These are phyloP conservation scores for Pontederia crassipes DNA, from an alignment of 176 grass and related monocot species.

Conservation along the genomic window DNA sequence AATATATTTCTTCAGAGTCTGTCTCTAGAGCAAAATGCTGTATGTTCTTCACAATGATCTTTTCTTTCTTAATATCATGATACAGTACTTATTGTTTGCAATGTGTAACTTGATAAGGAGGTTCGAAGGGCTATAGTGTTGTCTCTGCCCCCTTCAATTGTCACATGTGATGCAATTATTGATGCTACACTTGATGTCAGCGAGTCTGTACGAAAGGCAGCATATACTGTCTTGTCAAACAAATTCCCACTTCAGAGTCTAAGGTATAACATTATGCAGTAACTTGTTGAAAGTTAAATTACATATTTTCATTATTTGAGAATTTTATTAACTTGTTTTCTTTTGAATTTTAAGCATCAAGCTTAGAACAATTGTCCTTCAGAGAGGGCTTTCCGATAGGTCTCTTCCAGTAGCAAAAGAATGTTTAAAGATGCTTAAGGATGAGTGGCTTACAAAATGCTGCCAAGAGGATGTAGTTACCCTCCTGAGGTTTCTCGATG, in stretches of 20 bases:
- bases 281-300: neutral
- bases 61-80: constrained; percentile 2
- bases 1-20: constrained; percentile 60
- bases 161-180: constrained; percentile 57
- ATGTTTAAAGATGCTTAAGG: constrained; percentile 88
- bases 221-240: constrained; percentile 56
- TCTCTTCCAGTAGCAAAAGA: constrained; percentile 52
- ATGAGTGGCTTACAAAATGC: constrained; percentile 85
- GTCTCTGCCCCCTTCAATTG: constrained; percentile 66
- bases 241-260: constrained; percentile 92
- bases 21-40: constrained; percentile 55
- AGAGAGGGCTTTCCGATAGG: constrained; percentile 72
- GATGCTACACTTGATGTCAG: constrained; percentile 57
- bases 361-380: constrained; percentile 76
- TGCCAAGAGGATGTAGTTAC: constrained; percentile 43
- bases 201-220: constrained; percentile 60
- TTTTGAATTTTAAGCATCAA: constrained; percentile 69
- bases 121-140: constrained; percentile 60
- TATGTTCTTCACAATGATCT: constrained; percentile 23
- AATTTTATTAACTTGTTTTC: constrained; percentile 3
- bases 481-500: constrained; percentile 82
- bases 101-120: constrained; percentile 39
- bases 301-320: constrained; percentile 2
- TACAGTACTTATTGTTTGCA: neutral
- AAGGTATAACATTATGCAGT: constrained; percentile 35